Evolutionary conservation across 257 asterid species (phyloP), one percentile per base, ranked within the genome.

Genomic region (Solanum lycopersicoides): DNA sequence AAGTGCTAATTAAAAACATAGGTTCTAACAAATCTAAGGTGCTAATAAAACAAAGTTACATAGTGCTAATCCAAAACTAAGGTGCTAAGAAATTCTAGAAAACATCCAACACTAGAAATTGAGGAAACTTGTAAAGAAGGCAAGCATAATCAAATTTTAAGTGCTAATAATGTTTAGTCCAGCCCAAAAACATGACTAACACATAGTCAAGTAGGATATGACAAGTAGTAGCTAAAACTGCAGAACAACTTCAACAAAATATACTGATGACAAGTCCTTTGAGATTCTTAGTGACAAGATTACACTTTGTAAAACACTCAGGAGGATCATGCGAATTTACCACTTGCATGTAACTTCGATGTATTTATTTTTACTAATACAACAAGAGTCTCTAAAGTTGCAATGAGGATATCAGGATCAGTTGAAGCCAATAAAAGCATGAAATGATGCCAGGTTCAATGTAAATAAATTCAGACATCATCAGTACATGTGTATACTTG

Each of bases 321-420:
- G 92, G 86, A 96, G 98, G 87, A 96, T 95, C 98, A 93, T 94
- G 25, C 99, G 96, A 96, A 91, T 92, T 94, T 96, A 87, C 99
- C 99, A 91, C 95, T 95, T 20, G 93, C 95, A 84, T 96, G 99
- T 89, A 96, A 88, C 90, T 95, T 96, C 66, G 99, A 94, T 85
- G 98, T 97, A 89, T 91, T 93, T 91, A 96, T 96, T 89, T 93
- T 95, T 89, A 96, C 98, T 74, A 95, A 92, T 10, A 96, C 93
- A 63, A 93, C 89, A 56, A 96, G 96, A 73, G 95, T 91, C 91
- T 96, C 99, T 83, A 96, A 89, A 87, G 97, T 88, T 86, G 98
- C 94, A 45, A 93, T 88, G 84, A 96, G 91, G 89, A 96, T 91
- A 91, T 96, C 99, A 86, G 98, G 98, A 90, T 96, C 98, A 77